Evolutionary conservation across 768 basidiomycete genomes (phyloP), one percentile per base, ranked within the genome.

Genomic region (Lactarius vividus): DNA sequence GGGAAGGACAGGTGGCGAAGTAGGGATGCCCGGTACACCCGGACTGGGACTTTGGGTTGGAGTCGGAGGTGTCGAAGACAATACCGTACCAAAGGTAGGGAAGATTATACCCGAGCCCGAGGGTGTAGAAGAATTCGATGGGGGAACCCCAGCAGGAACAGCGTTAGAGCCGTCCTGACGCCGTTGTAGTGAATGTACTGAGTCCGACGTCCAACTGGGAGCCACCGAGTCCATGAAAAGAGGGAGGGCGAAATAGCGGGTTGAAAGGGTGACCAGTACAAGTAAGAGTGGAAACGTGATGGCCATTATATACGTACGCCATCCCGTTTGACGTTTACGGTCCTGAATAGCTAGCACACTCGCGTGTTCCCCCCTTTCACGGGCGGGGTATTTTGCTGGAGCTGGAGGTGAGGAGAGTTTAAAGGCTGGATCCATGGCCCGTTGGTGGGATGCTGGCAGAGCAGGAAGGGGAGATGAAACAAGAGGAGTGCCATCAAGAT

Each of bases 241-340:
- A 37, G 82, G 83, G 70, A 83, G 85, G 11, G 80, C 73, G 64
- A 81, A 52, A 73, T 80, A 86, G n/a, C 78, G 83, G 18, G 83
- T 82, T 15, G 80, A 83, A 3, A 78, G 72, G 13, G 85, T 84
- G 66, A 89, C 79, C 52, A 86, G 62, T 44, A 88, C 72, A 58
- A 91, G 79, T 7, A 79, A 69, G 11, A 87, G 68, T 2, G 89
- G 89, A 2, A 88, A 78, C 39, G 86, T 67, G 49, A 89, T 61
- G 61, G 86, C 80, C 1, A 83, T 78, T 82, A 81, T 84, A 72
- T 77, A 75, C 61, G 79, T 78, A 59, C 79, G 75, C 28, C 83
- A 79, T 52, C 78, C 80, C 37, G 74, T 79, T 55, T 76, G 77
- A 65, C 76, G 80, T 75, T 85, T 87, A 11, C 35, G 64, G 28